A percentile compares a stretch with the other conserved stretches of the same genome.
These are phyloP conservation scores for Croton setiger DNA, from an alignment of 441 rosid genomes.

Conservation along the genomic window DNA sequence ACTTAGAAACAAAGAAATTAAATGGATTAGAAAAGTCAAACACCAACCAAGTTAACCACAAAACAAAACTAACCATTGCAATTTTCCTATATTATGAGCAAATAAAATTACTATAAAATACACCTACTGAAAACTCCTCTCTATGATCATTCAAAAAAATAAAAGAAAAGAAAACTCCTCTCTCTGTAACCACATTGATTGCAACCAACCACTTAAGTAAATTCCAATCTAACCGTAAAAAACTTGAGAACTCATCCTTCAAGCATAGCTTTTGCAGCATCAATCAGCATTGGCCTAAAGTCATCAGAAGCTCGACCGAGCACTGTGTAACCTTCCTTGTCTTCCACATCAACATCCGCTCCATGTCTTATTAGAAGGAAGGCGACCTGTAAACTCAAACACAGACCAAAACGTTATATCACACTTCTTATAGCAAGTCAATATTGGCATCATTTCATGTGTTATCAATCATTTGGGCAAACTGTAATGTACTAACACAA, in stretches of 20 bases:
- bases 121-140: too few species aligned
- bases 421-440: neutral
- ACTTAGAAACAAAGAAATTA: too few species aligned
- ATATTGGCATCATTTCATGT: neutral
- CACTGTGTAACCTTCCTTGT: conserved; percentile 90
- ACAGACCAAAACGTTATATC: neutral
- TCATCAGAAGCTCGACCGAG: conserved; percentile 73
- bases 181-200: neutral
- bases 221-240: neutral
- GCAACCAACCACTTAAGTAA: neutral
- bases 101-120: too few species aligned
- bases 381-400: conserved; percentile 58
- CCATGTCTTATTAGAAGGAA: conserved; percentile 82
- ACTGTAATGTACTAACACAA: neutral
- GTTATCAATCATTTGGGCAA: too few species aligned
- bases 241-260: conserved; percentile 48
- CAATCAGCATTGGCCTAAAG: conserved; percentile 57
- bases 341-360: conserved; percentile 83
- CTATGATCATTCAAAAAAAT: too few species aligned
- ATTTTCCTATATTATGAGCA: too few species aligned
- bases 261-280: conserved; percentile 80
- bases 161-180: neutral
- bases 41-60: too few species aligned
- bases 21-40: too few species aligned
- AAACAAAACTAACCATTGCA: too few species aligned